Conservation (phyloP, 495 filamentous ascomycete genomes). For the Rhypophila decipiens region DNA sequence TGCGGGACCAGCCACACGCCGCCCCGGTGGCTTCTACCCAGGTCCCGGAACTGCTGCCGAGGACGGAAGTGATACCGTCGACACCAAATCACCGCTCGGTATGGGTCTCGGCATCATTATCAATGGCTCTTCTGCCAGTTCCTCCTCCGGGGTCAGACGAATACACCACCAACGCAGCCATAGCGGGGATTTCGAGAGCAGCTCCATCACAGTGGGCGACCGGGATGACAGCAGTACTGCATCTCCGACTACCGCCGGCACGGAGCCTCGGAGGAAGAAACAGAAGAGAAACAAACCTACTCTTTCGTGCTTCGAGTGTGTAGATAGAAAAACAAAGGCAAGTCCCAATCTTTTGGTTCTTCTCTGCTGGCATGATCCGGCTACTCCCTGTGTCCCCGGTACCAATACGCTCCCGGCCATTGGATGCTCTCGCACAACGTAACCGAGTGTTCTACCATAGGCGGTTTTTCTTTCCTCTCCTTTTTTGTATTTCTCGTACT, state of each 20-base stretch:
- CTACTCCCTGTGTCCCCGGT: no score
- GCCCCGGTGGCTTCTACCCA: background rate
- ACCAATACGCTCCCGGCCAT: no score
- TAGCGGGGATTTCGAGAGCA: background rate
- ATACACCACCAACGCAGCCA: slow-evolving; percentile 1
- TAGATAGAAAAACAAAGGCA: slow-evolving; percentile 63
- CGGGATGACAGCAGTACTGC: slow-evolving; percentile 22
- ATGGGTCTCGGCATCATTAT: background rate
- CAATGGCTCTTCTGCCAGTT: no score
- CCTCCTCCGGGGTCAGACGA: no score
- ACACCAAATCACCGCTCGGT: background rate
- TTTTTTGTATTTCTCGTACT: no score
- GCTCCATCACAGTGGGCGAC: slow-evolving; percentile 6
- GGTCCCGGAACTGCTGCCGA: background rate
- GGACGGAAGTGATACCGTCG: background rate
- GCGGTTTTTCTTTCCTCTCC: no score
- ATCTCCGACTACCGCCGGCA: slow-evolving; percentile 25
- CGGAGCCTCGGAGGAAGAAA: slow-evolving; percentile 50
- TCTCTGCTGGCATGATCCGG: no score
- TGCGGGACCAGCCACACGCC: background rate
- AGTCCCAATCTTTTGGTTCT: slow-evolving; percentile 1
- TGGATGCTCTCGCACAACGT: no score
- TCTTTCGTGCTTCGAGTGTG: slow-evolving; percentile 64
- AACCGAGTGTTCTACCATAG: no score
- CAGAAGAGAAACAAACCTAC: slow-evolving; percentile 74